A percentile compares a stretch with the other conserved stretches of the same genome.
These are phyloP conservation scores for Beta corolliflora DNA, from an alignment of 179 eudicot species.

Conservation along the genomic window DNA sequence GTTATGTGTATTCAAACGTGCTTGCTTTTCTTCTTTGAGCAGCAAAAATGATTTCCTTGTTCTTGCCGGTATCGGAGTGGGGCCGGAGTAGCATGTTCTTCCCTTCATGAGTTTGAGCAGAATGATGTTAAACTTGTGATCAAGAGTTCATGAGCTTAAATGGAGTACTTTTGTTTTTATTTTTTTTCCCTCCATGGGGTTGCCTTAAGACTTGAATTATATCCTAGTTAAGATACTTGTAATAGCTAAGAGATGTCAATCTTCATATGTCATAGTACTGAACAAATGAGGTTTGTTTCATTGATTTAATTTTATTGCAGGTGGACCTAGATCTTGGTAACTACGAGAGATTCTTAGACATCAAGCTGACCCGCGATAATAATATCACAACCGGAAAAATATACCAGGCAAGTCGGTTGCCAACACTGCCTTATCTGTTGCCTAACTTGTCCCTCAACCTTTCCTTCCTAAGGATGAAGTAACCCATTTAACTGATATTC, in stretches of 20 bases:
- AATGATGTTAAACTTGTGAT: slow-evolving; percentile 12
- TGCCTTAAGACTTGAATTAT: not conserved
- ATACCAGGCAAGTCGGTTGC: slow-evolving; percentile 65
- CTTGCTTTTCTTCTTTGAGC: slow-evolving; percentile 26
- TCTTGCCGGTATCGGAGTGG: slow-evolving; percentile 10
- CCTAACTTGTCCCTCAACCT: not conserved
- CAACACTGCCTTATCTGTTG: slow-evolving; percentile 15
- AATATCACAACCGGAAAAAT: slow-evolving; percentile 98
- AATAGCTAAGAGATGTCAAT: not conserved
- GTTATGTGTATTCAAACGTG: slow-evolving; percentile 15
- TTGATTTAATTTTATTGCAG: slow-evolving; percentile 39
- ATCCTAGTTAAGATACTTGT: not conserved
- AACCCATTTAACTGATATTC: slow-evolving; percentile 13
- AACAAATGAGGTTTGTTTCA: not conserved
- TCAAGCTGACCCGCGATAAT: slow-evolving; percentile 87
- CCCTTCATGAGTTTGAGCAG: not conserved
- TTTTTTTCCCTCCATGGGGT: too few species aligned
- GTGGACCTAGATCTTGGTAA: slow-evolving; percentile 99
- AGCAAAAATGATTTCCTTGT: slow-evolving; percentile 21
- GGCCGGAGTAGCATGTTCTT: not conserved
- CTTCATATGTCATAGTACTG: slow-evolving; percentile 3
- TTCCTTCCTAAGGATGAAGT: slow-evolving; percentile 13
- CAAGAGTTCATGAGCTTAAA: not conserved
- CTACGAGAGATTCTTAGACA: slow-evolving; percentile 91
- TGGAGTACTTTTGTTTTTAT: not conserved